Base-by-base conservation (phyloP, 2,329 filamentous ascomycete genomes). In the Myriangium duriaei region DNA sequence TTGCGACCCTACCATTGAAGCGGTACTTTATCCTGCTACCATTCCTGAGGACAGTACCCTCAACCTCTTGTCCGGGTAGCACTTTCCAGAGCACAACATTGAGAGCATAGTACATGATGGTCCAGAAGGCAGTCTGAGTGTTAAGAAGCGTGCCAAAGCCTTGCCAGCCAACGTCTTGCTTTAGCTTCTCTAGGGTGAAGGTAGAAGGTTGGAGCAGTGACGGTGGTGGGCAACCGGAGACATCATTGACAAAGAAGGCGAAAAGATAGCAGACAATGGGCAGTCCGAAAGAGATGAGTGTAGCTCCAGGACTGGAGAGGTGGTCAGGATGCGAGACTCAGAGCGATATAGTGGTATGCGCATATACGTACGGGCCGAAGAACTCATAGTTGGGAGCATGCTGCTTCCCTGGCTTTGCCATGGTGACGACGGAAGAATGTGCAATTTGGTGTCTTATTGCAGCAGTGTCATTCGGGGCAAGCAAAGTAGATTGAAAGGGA, bases 171-270 rank as follows among this genome's bases (percentile, higher is more conserved):
- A 84, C 74, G 53, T 95, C 85, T 39, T 66, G 56, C 64, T 88
- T 91, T 49, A 95, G 64, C 50, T 74, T 72, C 13, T 79, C 72
- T 33, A 86, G 64, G 2, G 51, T 48, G 30, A 56, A 47, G n/a
- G 48, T 50, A 4, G 52, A 52, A 19, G 82, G 86, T 48, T 71
- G 69, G 26, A 93, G 70, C 6, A 88, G 68, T 3, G 82, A 85
- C 3, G 87, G 85, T 2, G 83, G 79, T 32, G 88, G 91, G 55
- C 91, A 96, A 42, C 91, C 88, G 6, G 84, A 80, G 46, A 92
- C 67, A 58, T 96, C 87, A 63, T 95, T 96, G 71, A 88, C 95
- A 51, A 80, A 67, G 55, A 95, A 93, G 32, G 78, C 71, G 54
- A 88, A 79, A 50, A 77, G 56, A 62, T 91, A 93, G 49, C 85